Conservation (phyloP, 2,329 filamentous ascomycete species). For the Septoria petroselini region DNA sequence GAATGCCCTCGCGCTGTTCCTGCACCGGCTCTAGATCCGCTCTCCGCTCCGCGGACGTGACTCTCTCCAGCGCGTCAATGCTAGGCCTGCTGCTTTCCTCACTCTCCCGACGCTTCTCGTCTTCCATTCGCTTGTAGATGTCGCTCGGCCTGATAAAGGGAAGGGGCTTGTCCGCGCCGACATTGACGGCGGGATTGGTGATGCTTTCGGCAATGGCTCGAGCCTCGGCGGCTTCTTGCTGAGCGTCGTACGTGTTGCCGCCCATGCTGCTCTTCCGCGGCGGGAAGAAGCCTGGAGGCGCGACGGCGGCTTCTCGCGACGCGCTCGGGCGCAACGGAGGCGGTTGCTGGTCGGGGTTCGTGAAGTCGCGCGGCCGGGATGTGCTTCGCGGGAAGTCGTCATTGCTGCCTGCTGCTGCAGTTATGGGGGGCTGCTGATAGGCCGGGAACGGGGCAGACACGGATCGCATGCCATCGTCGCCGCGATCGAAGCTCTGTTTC, state of each 20-base stretch:
- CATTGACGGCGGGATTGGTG: conserved; percentile 13
- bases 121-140: conserved; percentile 69
- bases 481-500: conserved; percentile 52
- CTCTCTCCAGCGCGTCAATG: conserved; percentile 48
- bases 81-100: conserved; percentile 58
- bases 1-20: conserved; percentile 25
- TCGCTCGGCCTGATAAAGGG: conserved; percentile 72
- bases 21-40: conserved; percentile 24
- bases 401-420: conserved; percentile 16
- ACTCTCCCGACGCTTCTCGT: conserved; percentile 59
- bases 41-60: conserved; percentile 29
- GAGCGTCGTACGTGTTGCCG: conserved; percentile 39
- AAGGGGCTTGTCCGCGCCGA: conserved; percentile 47
- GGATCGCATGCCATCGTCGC: conserved; percentile 46
- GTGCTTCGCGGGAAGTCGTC: conserved; percentile 21
- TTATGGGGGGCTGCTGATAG: conserved; percentile 19
- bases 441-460: conserved; percentile 21
- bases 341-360: conserved; percentile 51
- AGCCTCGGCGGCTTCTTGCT: conserved; percentile 21
- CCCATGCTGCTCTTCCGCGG: conserved; percentile 62
- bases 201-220: conserved; percentile 20
- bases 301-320: conserved; percentile 27
- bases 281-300: conserved; percentile 50
- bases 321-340: conserved; percentile 47
- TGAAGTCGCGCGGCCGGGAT: conserved; percentile 45